Conservation (phyloP, 176 grass and related monocot species). For the Lolium rigidum region DNA sequence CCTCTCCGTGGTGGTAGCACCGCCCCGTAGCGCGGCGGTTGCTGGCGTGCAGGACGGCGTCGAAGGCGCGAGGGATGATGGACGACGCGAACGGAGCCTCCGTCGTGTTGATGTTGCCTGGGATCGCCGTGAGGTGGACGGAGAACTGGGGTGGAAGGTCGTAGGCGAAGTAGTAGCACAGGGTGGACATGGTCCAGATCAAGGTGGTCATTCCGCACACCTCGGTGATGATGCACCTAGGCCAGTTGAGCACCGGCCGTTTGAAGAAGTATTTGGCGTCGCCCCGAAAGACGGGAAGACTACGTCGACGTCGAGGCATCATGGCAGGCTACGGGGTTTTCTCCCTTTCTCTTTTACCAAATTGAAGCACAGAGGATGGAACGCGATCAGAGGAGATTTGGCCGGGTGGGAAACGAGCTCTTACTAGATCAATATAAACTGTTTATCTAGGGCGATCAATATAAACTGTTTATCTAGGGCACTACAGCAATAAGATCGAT, state of each 20-base stretch:
- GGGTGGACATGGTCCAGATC: not conserved
- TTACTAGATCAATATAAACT: too few species aligned
- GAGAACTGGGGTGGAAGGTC: slow-evolving; percentile 1
- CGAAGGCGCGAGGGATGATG: not conserved
- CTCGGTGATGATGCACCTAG: not conserved
- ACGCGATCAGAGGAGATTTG: too few species aligned
- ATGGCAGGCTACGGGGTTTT: too few species aligned
- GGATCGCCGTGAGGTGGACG: slow-evolving; percentile 12
- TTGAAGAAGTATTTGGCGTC: not conserved
- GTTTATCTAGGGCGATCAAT: too few species aligned
- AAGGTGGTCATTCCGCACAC: not conserved
- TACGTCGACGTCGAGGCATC: too few species aligned
- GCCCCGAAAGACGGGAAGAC: not conserved
- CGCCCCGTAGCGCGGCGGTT: slow-evolving; percentile 33
- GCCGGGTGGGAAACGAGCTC: too few species aligned
- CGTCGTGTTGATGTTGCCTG: not conserved
- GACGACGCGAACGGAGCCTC: not conserved
- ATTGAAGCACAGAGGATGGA: too few species aligned
- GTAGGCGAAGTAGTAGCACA: not conserved
- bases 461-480: too few species aligned
- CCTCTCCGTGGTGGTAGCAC: slow-evolving; percentile 36
- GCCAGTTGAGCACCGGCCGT: slow-evolving; percentile 1
- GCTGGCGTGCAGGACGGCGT: slow-evolving; percentile 30
- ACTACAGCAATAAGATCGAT: too few species aligned
- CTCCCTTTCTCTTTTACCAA: too few species aligned